Evolutionary conservation across 805 yeast species (phyloP), one percentile per base, ranked within the genome.

Genomic region (Cyberlindnera mycetangii): DNA sequence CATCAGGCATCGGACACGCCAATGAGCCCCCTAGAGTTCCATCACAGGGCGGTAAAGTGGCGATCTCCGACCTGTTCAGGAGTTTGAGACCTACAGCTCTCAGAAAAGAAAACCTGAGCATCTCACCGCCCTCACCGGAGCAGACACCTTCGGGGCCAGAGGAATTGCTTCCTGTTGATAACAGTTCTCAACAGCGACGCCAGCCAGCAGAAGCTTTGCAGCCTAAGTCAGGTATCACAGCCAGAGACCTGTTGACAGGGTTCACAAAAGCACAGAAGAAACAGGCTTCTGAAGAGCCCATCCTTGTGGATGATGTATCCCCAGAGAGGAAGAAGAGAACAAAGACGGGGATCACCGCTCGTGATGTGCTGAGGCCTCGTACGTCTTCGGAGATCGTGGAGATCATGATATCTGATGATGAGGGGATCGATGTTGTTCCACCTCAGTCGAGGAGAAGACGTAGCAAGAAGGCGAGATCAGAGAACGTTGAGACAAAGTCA

Each of bases 331-430:
- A 18, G 28, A 3, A 9, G 32, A 32, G 19, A 31, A 16, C 40
- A 21, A 44, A 44, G 34, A 34, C 47, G 7, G 52, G 54, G 3
- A 36, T 52, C 8, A 41, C 54, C 1, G 53, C 54, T 2, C 42
- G 39, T 14, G 56, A 54, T 21, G 36, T 53, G 12, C n/a, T n/a
- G n/a, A n/a, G n/a, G n/a, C n/a, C 47, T 53, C 25, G 44, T 40
- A 3, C 50, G 51, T 22, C 32, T 4, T 31, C 39, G 11, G 48
- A 48, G 8, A 40, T 51, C 9, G 50, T 52, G 5, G 56, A 50
- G 35, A 25, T 54, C n/a, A 17, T 45, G 2, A 20, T 39, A 9
- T 48, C 54, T 21, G 51, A 52, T 18, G 52, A 45, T 4, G 50
- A 48, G 17, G 38, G 27, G 9, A 3, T 11, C 11, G 18, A 10